phyloP scores from a whole-genome alignment of 768 basidiomycete species.

The Lenzites betulinus region DNA sequence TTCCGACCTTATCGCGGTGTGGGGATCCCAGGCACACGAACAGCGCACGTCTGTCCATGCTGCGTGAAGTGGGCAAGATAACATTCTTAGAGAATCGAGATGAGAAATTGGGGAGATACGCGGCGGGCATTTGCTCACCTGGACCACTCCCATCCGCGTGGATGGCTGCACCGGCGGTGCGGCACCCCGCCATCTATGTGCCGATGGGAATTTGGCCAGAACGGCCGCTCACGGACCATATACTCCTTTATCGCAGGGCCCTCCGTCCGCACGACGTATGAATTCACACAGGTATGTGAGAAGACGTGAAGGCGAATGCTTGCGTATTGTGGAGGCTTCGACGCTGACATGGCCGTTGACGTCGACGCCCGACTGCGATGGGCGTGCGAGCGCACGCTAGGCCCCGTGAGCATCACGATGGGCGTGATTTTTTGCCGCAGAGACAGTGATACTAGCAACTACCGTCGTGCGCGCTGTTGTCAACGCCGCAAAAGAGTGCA shows the following conservation, averaged over 20 bases:
- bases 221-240: background rate
- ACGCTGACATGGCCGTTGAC: no score
- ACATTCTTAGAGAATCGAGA: conserved; percentile 9
- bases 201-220: background rate
- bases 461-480: no score
- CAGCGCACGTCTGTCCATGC: background rate
- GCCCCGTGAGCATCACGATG: no score
- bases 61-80: conserved; percentile 2
- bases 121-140: background rate
- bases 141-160: background rate
- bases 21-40: background rate
- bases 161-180: background rate
- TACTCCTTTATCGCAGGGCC: background rate
- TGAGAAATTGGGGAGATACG: background rate
- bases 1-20: conserved; percentile 9
- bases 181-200: background rate
- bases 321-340: no score
- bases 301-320: no score
- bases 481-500: no score
- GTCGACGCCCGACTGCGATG: no score
- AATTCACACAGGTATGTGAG: no score
- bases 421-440: no score
- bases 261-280: background rate
- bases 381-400: no score
- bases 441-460: no score